phyloP scores from a whole-genome alignment of 495 filamentous ascomycete genomes.

The Parmelia sp. region DNA sequence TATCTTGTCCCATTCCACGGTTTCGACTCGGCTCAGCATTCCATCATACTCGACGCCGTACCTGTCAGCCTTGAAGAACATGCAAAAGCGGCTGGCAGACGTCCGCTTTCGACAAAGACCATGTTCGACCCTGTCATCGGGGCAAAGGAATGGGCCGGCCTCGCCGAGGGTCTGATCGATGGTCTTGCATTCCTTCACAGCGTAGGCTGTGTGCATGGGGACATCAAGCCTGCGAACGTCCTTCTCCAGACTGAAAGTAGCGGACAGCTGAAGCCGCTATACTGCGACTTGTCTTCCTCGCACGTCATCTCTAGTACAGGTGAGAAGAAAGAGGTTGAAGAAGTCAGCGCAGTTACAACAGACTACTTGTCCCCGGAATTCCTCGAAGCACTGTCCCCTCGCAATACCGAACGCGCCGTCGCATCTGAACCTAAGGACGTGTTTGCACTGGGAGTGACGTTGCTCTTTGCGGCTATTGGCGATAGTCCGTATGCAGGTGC shows the following conservation, averaged over 20 bases:
- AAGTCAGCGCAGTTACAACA: slow-evolving; percentile 46
- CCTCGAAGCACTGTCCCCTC: slow-evolving; percentile 34
- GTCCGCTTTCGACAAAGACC: slow-evolving; percentile 37
- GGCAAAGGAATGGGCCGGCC: slow-evolving; percentile 34
- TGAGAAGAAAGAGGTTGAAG: slow-evolving; percentile 19
- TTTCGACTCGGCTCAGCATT: slow-evolving; percentile 40
- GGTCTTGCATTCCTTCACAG: slow-evolving; percentile 49
- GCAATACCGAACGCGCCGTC: slow-evolving; percentile 29
- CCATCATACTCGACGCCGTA: slow-evolving; percentile 50
- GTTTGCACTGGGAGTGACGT: slow-evolving; percentile 51
- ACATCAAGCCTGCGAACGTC: slow-evolving; percentile 53
- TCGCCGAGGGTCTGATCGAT: slow-evolving; percentile 45
- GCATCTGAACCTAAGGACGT: slow-evolving; percentile 42
- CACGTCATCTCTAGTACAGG: slow-evolving; percentile 30
- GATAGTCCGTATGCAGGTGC: slow-evolving; percentile 47
- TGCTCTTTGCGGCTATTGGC: slow-evolving; percentile 51
- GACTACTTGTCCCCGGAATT: slow-evolving; percentile 55
- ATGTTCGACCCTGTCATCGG: slow-evolving; percentile 50
- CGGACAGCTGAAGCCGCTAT: slow-evolving; percentile 39
- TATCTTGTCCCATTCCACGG: slow-evolving; percentile 54
- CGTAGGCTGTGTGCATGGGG: slow-evolving; percentile 46
- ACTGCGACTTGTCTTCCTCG: slow-evolving; percentile 58
- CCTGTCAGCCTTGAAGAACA: slow-evolving; percentile 46
- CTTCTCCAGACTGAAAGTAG: slow-evolving; percentile 33
- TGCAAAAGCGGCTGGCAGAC: slow-evolving; percentile 36